Conservation (phyloP, 331 rosid genomes). For the Quercus tomentella region DNA sequence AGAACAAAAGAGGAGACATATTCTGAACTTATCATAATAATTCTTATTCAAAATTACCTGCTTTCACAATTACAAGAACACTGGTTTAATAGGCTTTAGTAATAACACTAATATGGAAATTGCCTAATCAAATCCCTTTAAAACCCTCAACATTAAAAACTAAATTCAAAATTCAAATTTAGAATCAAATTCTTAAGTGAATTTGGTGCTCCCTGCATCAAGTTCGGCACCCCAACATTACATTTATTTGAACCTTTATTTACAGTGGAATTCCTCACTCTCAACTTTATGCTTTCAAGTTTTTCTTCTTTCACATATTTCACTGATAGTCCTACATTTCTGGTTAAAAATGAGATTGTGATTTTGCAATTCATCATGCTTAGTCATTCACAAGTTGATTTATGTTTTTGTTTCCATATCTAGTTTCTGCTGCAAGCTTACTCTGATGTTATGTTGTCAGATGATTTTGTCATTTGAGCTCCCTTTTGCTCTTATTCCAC, state of each 20-base stretch:
- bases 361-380: background rate
- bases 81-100: too few relatives aligned
- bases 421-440: slow-evolving; percentile 10
- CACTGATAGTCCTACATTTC: background rate
- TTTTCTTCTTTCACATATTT: background rate
- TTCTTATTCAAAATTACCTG: too few relatives aligned
- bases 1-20: too few relatives aligned
- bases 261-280: background rate
- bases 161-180: too few relatives aligned
- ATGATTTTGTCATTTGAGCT: slow-evolving; percentile 97
- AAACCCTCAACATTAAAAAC: too few relatives aligned
- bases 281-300: background rate
- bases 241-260: too few relatives aligned
- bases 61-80: too few relatives aligned
- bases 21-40: too few relatives aligned
- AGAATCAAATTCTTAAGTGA: too few relatives aligned
- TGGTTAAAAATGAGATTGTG: background rate
- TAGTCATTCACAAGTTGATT: background rate
- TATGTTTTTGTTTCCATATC: background rate
- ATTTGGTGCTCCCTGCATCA: too few relatives aligned
- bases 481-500: slow-evolving; percentile 89
- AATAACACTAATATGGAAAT: too few relatives aligned
- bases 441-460: slow-evolving; percentile 37
- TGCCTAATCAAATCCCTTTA: too few relatives aligned
- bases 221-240: background rate